These are phyloP conservation scores for Tulasnella sp. DNA, from an alignment of 768 basidiomycete species.

Conservation along the genomic window DNA sequence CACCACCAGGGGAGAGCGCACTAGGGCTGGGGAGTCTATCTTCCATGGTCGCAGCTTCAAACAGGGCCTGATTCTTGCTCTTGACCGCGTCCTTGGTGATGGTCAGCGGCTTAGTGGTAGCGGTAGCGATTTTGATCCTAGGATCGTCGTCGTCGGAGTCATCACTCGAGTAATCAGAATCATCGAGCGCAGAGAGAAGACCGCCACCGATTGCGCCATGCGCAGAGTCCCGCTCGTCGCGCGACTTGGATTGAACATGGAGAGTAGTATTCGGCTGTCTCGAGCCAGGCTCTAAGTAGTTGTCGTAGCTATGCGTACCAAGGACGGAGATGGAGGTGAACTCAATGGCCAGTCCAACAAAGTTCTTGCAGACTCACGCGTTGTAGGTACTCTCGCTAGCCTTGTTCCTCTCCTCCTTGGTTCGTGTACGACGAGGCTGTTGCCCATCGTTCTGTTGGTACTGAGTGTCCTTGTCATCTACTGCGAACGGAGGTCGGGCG, in stretches of 20 bases:
- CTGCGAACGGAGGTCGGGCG: slow-evolving; percentile 17
- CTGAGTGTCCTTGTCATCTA: slow-evolving; percentile 15
- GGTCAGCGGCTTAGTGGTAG: not conserved
- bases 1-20: not conserved
- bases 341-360: not conserved
- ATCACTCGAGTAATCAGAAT: slow-evolving; percentile 12
- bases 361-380: slow-evolving; percentile 8
- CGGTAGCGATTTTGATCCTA: not conserved
- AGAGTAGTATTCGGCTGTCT: not conserved
- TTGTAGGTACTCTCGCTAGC: slow-evolving; percentile 17
- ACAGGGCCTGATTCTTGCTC: slow-evolving; percentile 17
- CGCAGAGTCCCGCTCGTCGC: slow-evolving; percentile 5
- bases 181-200: slow-evolving; percentile 6
- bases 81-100: not conserved
- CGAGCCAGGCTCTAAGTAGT: not conserved
- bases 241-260: not conserved
- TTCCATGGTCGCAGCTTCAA: slow-evolving; percentile 7
- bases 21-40: slow-evolving; percentile 3
- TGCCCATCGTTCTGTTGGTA: not conserved
- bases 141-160: slow-evolving; percentile 13
- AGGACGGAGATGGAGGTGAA: not conserved
- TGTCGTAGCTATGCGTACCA: slow-evolving; percentile 3
- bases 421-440: slow-evolving; percentile 2
- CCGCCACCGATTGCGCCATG: slow-evolving; percentile 16
- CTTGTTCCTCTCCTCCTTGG: slow-evolving; percentile 12